Base-by-base conservation (phyloP, 2,329 filamentous ascomycete species). In the Cercospora zeina region DNA sequence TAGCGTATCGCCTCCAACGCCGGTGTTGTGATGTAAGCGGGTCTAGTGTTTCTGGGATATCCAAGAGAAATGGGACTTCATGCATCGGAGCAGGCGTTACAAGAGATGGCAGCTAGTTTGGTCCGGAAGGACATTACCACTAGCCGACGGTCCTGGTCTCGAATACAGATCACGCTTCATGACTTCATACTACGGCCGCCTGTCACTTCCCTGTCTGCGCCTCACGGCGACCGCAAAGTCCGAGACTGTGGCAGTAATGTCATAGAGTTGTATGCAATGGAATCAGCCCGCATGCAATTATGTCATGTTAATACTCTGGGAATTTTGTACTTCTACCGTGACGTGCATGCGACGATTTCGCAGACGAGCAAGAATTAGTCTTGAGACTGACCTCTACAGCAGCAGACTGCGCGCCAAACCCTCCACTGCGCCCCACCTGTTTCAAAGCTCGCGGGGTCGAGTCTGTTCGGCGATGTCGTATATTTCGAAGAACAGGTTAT, bases 1-100 rank as follows among this genome's bases (percentile, higher is more conserved):
- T 71, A 93, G 89, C 93, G 93, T 97, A 97, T 97, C 83, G 95
- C 95, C 81, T 92, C 88, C 87, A 99, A 99, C 90, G 96, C 93
- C 68, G 95, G 95, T 88, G 95, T 99, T 78, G 95, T 99, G 81
- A 99, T 99, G 95, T 99, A 91, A 96, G 62, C 27, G 56, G 19
- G 56, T 58, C 56, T 57, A 54, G 47, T 59, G 58, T 39, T 64
- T 55, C 51, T 30, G 49, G 54, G 55, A 62, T 61, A 51, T 51
- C 37, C 19, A 30, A 58, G 39, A 37, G 53, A 53, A 62, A 57
- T 61, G 57, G 56, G 58, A 39, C 6, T 65, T 64, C 37, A 67
- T 65, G 66, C 64, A 68, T 66, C 55, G 62, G 62, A 66, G 62
- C 64, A 51, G 66, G 66, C 64, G 64, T 65, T 68, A 57, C 56